Evolutionary conservation across 2,329 filamentous ascomycete genomes (phyloP), one percentile per base, ranked within the genome.

Genomic region (Trichoderma simmonsii): DNA sequence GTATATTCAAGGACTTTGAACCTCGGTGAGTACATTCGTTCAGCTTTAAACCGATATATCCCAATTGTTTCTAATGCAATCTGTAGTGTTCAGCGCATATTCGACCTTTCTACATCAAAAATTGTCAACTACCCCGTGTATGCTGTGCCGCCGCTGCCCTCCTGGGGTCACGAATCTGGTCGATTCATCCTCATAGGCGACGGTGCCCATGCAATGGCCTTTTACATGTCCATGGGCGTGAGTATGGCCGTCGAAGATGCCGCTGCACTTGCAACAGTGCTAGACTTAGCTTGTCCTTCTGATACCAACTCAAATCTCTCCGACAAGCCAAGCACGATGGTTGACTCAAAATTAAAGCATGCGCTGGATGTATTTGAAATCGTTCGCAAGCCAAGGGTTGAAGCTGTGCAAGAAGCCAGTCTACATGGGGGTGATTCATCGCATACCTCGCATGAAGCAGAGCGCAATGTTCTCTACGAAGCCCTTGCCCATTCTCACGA

Each of bases 191-290:
- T 75, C 11, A 36, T 75, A 24, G 74, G 74, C 56, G 74, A 75
- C 62, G 64, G 71, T 15, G 71, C 73, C n/a, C 74, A 75, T 63
- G 74, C 74, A 51, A 75, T 75, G 74, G 70, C 72, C 5, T 75
- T 75, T 32, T 75, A 73, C 59, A 68, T 75, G 51, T 75, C 74
- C 59, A 75, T 75, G 74, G 73, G 74, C 15, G 74, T 75, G 2
- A 75, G 73, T 57, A 54, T 75, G 32, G 74, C 73, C 8, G 74
- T 75, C 9, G 74, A 75, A 43, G 73, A 75, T 26, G 73, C 74
- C 36, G 74, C 61, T n/a, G 71, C 73, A 5, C 74, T 75, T 56
- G 48, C 64, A 9, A 39, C 68, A 4, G 72, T 56, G 12, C 51
- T 75, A 18, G 67, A 75, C 30, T 39, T 70, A 3, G 73, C 59